A percentile compares a stretch with the other conserved stretches of the same genome.
phyloP scores from a whole-genome alignment of 306 rosid species.

The Hippophae rhamnoides region DNA sequence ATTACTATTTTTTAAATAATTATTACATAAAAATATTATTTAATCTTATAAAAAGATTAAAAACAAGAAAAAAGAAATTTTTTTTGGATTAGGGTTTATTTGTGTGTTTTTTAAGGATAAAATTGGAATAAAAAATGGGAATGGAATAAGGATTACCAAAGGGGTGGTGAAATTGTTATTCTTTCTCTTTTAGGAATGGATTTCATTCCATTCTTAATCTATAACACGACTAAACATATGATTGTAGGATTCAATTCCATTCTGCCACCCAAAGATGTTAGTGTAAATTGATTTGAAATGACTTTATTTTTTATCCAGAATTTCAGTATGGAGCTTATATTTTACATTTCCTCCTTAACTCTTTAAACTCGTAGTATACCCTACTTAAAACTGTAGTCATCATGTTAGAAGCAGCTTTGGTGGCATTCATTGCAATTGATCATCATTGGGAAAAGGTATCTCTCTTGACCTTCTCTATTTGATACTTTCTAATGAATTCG shows the following conservation, averaged over 20 bases:
- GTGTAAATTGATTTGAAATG: conserved; percentile 1
- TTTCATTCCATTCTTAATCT: no score
- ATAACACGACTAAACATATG: background rate
- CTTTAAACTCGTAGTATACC: conserved; percentile 44
- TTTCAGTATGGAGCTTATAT: background rate
- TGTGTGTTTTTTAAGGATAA: no score
- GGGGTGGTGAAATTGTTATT: no score
- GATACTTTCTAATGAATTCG: background rate
- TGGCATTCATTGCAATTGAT: conserved; percentile 72
- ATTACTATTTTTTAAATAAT: no score
- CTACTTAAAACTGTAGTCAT: conserved; percentile 40
- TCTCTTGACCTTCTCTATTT: background rate
- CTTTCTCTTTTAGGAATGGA: no score
- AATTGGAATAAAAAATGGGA: no score
- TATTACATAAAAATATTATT: no score
- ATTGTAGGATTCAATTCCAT: background rate
- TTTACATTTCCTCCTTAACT: conserved; percentile 41
- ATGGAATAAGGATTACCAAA: no score
- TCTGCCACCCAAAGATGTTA: background rate
- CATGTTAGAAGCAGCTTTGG: conserved; percentile 63
- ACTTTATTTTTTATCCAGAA: background rate
- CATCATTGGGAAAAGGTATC: conserved; percentile 69
- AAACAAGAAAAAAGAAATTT: no score
- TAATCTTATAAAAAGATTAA: no score
- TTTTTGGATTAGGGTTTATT: no score